Evolutionary conservation across 345 rosid species (phyloP).

Genomic region (Diplotaxis tenuifolia): DNA sequence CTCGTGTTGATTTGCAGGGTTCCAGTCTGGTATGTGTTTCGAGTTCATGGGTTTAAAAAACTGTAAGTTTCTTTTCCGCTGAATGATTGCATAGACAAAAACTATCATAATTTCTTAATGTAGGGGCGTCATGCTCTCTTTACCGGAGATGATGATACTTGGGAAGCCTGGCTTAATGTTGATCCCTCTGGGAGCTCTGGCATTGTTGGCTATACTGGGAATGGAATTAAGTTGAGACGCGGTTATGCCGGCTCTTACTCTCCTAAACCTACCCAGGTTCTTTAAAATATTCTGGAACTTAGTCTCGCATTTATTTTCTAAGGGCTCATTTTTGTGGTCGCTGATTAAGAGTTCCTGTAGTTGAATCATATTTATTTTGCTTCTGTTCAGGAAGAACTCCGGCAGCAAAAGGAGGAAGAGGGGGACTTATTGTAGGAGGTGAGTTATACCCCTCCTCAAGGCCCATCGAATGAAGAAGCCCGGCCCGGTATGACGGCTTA

Average conservation of each 20-base stretch:
- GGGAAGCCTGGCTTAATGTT: slow-evolving; percentile 95
- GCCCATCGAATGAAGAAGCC: too few species aligned
- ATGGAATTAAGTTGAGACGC: slow-evolving; percentile 83
- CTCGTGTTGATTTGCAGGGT: slow-evolving; percentile 92
- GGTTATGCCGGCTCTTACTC: slow-evolving; percentile 73
- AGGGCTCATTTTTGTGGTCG: not conserved
- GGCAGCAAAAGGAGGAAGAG: slow-evolving; percentile 90
- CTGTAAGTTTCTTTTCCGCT: slow-evolving; percentile 1
- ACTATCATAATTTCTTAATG: slow-evolving; percentile 17
- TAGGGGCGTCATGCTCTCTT: slow-evolving; percentile 93
- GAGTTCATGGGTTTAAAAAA: slow-evolving; percentile 9
- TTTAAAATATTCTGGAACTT: not conserved
- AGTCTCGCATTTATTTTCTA: not conserved
- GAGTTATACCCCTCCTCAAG: too few species aligned
- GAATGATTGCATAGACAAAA: slow-evolving; percentile 12
- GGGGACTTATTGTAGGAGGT: too few species aligned
- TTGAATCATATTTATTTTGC: slow-evolving; percentile 16
- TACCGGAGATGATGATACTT: slow-evolving; percentile 92
- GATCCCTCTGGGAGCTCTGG: slow-evolving; percentile 76
- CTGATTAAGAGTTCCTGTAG: slow-evolving; percentile 9
- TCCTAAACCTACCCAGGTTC: slow-evolving; percentile 84
- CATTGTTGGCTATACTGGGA: slow-evolving; percentile 60
- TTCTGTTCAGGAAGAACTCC: slow-evolving; percentile 66
- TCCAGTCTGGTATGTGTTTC: slow-evolving; percentile 62
- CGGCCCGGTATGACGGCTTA: too few species aligned